Evolutionary conservation across 208 protist species (phyloP), one percentile per base, ranked within the genome.

Genomic region (Leishmania aethiopica): DNA sequence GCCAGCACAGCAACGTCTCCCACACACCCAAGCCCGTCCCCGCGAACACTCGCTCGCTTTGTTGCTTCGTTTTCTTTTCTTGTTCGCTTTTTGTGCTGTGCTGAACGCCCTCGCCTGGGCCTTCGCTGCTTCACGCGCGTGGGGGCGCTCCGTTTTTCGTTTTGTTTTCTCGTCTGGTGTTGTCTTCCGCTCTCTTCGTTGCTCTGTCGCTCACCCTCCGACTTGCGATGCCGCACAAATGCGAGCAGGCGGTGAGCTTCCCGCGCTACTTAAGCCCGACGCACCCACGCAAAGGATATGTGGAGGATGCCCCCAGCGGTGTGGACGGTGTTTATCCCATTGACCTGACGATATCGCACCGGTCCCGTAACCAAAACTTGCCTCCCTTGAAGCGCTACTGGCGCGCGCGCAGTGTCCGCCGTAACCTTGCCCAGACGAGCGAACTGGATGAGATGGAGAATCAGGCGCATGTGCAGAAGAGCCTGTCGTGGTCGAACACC

Each of bases 261-360:
- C 49, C 67, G 28, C 71, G 42, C 40, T 78, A 64, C 40, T 28
- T 71, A 25, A 85, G 76, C 62, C 77, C 77, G 47, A 74, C 72
- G 10, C 64, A 75, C 72, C 47, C 60, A 28, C 25, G 42, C 32
- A 62, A 69, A n/a, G 70, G 19, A 17, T 55, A 42, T 57, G 57
- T 51, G 3, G 82, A 78, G 10, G 71, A 75, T 59, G 73, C 79
- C 25, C 32, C 64, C 53, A 5, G 40, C 49, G 72, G 88, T 67
- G 59, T 53, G 22, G 84, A 81, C 28, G 22, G 71, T 51, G 72
- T 86, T 3, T 72, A 82, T 8, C 83, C 81, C 22, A 81, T 91
- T 28, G 93, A 95, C 77, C 86, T 93, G n/a, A 92, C 89, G n/a
- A 37, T 84, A 35, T 86, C 86, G 13, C 81, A 83, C 55, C 82